Base-by-base conservation (phyloP, 768 basidiomycete genomes). In the Naganishia vishniacii region DNA sequence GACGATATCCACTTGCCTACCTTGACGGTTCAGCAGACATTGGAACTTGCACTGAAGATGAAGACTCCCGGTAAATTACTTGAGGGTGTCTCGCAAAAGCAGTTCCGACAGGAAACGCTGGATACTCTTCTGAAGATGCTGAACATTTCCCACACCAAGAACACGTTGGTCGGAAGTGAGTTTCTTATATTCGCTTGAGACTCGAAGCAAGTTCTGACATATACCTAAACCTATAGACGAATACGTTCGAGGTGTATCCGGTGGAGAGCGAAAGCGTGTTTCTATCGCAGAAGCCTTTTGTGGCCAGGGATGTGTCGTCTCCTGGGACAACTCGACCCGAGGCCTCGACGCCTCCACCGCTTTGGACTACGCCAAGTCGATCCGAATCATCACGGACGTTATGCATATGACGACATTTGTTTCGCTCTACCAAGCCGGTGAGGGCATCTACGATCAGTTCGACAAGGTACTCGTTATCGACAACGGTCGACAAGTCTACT, bases 1-100 rank as follows among this genome's bases (percentile, higher is more conserved):
- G 89, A 91, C 69, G 89, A 93, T 72, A 80, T 88, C 1, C 89
- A 91, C 73, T 88, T 91, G 69, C 87, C 90, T 5, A 88, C 87
- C 11, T 81, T 94, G 28, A 78, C 78, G 12, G 79, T 79, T 65
- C 74, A 73, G 12, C 75, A 80, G 64, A 80, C 79, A 0, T 80
- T 95, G 31, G 79, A 76, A 6, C 85, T 85, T 69, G 83, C 84
- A 2, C 73, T 80, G 7, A 69, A 72, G 0, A 85, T 83, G 18
- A 85, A 89, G 26, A 83, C 83, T 4, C 89, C 90, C 2, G 83
- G 79, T 29, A 77, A 76, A 3, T 83, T 86, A 31, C 66, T 83
- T 7, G 85, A 83, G 3, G 79, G 79, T 0, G 66, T 81, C 26
- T 73, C 81, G 9, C 80, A 85, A 41, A 74, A 53, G 23, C 68